Evolutionary conservation across 768 basidiomycete genomes (phyloP).

Genomic region (Boletellus ananas): DNA sequence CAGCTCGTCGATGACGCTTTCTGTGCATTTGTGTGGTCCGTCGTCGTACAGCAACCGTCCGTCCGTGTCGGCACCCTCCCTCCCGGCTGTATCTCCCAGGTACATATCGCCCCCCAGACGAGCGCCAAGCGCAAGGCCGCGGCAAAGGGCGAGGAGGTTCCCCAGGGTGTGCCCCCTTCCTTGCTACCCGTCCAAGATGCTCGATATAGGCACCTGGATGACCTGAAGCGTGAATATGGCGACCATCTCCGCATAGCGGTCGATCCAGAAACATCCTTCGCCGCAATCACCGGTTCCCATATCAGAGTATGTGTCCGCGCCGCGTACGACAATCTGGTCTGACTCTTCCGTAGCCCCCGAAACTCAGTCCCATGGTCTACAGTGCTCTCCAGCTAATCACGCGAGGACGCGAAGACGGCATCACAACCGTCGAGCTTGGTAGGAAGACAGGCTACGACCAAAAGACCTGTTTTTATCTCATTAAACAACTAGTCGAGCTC

Average conservation of each 20-base stretch:
- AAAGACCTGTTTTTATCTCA: slow-evolving; percentile 85
- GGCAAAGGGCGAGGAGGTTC: slow-evolving; percentile 48
- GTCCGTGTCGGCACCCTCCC: slow-evolving; percentile 74
- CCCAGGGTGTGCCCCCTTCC: slow-evolving; percentile 41
- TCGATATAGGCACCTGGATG: slow-evolving; percentile 49
- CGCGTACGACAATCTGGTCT: not conserved
- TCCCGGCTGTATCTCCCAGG: slow-evolving; percentile 54
- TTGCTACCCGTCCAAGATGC: slow-evolving; percentile 57
- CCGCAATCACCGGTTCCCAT: slow-evolving; percentile 82
- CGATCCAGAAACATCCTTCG: slow-evolving; percentile 69
- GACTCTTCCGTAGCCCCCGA: slow-evolving; percentile 52
- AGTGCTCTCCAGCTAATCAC: slow-evolving; percentile 79
- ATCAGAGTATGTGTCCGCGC: slow-evolving; percentile 53
- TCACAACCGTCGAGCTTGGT: slow-evolving; percentile 75
- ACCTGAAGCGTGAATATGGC: slow-evolving; percentile 56
- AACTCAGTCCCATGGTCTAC: slow-evolving; percentile 83
- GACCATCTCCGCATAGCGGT: slow-evolving; percentile 68
- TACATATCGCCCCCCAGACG: slow-evolving; percentile 74
- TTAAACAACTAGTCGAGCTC: slow-evolving; percentile 70
- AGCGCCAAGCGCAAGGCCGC: slow-evolving; percentile 65
- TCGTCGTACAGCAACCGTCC: slow-evolving; percentile 70
- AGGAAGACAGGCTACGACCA: slow-evolving; percentile 80
- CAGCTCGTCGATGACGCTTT: slow-evolving; percentile 75
- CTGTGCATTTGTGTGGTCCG: slow-evolving; percentile 77
- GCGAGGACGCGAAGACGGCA: slow-evolving; percentile 72